Evolutionary conservation across 164 flowering plant species (phyloP), one percentile per base, ranked within the genome.

Genomic region (Annona squamosa): DNA sequence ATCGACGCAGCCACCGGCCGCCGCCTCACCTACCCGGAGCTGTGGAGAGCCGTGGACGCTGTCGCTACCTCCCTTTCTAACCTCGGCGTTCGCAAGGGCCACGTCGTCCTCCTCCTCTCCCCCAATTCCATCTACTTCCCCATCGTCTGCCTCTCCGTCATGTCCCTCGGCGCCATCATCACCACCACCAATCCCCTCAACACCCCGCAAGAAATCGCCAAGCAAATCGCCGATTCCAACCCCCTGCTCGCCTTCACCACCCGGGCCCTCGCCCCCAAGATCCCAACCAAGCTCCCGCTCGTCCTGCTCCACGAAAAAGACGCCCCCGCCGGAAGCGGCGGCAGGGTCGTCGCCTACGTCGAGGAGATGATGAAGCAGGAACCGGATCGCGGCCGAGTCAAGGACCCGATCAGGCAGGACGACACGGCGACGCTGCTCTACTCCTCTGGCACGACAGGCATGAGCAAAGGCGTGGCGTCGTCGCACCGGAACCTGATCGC

Each of bases 381-480:
- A 37, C 86, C 89, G 75, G 80, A 77, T 63, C 72, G 47, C 65
- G 67, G 9, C 52, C 82, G 86, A 67, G 84, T 84, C 16, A 82
- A 72, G 66, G 88, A 86, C 1, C 85, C 86, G 75, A 81, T 94
- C 52, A 64, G 73, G 62, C 91, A 86, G 71, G 85, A 90, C 69
- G 99, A 94, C 84, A 82, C 94, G 42, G 97, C 98, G 7, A 85
- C 88, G 26, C 82, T 92, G 41, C 85, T 94, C 3, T 94, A 92
- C 85, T 94, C 98, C 7, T 94, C 98, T 0, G 97, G 98, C 5
- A 94, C 97, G 1, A 94, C 98, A n/a, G 97, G 98, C 3, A 83
- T 83, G 57, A 92, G 98, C 80, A 94, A 94, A 72, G 98, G 98
- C 6, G 97, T 94, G 43, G 84, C 81, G 4, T 87, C 89, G 4